Evolutionary conservation across 306 rosid genomes (phyloP).

Genomic region (Trifolium pratense): DNA sequence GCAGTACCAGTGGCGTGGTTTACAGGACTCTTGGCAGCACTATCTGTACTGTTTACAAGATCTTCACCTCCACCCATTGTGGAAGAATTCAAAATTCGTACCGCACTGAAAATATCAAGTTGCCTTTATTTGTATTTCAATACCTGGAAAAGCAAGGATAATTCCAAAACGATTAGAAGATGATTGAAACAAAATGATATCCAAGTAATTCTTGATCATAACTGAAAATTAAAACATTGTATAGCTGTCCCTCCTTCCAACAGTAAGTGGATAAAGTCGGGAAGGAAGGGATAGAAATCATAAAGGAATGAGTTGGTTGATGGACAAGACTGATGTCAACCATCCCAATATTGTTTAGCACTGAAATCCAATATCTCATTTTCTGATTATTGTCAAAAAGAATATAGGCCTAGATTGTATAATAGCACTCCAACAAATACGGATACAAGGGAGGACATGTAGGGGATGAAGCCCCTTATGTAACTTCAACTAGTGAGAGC

Average conservation of each 20-base stretch:
- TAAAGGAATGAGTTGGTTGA: background rate
- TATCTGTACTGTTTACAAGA: constrained; percentile 42
- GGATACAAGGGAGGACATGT: background rate
- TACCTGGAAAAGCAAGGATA: constrained; percentile 40
- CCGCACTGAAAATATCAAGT: constrained; percentile 15
- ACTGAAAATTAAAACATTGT: constrained; percentile 10
- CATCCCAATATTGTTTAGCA: constrained; percentile 23
- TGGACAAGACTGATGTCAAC: background rate
- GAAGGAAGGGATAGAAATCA: constrained; percentile 16
- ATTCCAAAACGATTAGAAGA: constrained; percentile 1
- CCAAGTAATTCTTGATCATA: constrained; percentile 9
- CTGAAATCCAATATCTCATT: constrained; percentile 17
- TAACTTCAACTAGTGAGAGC: background rate
- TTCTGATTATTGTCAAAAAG: constrained; percentile 8
- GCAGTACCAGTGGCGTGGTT: constrained; percentile 39
- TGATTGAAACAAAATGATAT: constrained; percentile 8
- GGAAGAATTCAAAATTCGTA: constrained; percentile 35
- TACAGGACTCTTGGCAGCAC: constrained; percentile 44
- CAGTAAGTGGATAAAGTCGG: constrained; percentile 23
- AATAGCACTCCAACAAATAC: constrained; percentile 9
- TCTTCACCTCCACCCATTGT: constrained; percentile 52
- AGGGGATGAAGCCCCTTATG: background rate
- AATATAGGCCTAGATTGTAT: constrained; percentile 25
- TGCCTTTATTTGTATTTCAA: constrained; percentile 32
- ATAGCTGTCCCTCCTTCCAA: constrained; percentile 5